Base-by-base conservation (phyloP, 169 alveolate genomes). In the Eimeria sp. region DNA sequence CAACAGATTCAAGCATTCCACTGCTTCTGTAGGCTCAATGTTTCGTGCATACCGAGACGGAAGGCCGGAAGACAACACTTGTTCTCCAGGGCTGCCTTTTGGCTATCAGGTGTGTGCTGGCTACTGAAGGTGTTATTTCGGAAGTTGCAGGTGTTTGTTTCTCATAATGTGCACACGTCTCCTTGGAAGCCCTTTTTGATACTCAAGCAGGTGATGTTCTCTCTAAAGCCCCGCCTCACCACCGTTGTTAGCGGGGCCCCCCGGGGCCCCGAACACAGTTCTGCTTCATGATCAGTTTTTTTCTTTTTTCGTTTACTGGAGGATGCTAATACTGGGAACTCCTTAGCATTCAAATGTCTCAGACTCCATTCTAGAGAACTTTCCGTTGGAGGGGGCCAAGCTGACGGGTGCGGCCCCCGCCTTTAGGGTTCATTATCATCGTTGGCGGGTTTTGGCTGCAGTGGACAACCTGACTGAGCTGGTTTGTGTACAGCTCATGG, bases 231-330 rank as follows among this genome's bases (percentile, higher is more conserved):
- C 88, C 65, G 88, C 88, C 40, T 47, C 88, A 78, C 88, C 88
- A 78, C 88, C 88, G 40, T 3, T 67, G 47, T 45, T 5, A 16
- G 7, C 88, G 45, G 88, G 88, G 88, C 88, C 88, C 88, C 88
- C 88, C 40, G 65, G 88, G 88, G 88, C 88, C 88, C 88, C 88
- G 88, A 47, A 78, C 65, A 51, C 5, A 47, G 45, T 78, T 78
- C 3, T 73, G 83, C 30, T 11, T 11, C 51, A 18, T 40, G 13
- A 73, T 4, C 4, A 20, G 47, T 22, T 78, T 78, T 78, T 25
- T 11, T 16, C n/a, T n/a, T 34, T 34, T 34, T 34, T 34, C 40
- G 13, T 11, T 27, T 63, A n/a, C 27, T 78, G n/a, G n/a, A n/a
- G 10, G 40, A 10, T 67, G 10, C 5, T 49, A 47, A 27, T 49